Conservation (phyloP, 2,329 filamentous ascomycete species). For the Epichloe festucae region DNA sequence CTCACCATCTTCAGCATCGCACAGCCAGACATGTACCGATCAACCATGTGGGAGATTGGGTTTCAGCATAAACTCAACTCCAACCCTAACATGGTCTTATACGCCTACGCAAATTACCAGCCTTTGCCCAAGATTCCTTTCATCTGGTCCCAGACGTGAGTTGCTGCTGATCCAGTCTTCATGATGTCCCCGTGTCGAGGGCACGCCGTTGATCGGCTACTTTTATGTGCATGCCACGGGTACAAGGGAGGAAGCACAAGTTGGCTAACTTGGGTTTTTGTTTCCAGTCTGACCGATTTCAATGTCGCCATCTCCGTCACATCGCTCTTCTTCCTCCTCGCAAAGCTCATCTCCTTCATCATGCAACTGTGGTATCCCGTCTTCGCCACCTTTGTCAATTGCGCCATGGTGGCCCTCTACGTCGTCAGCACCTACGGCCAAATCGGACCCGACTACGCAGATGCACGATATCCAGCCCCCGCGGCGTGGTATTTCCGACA, state of each 20-base stretch:
- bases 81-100: conserved; percentile 54
- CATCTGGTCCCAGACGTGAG: conserved; percentile 63
- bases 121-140: conserved; percentile 50
- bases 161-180: conserved; percentile 10
- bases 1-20: conserved; percentile 62
- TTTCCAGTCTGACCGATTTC: conserved; percentile 53
- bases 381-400: conserved; percentile 45
- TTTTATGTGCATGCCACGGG: neutral
- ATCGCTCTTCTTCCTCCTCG: conserved; percentile 61
- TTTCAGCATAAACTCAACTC: conserved; percentile 62
- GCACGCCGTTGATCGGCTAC: neutral
- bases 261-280: neutral
- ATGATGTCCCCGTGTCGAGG: neutral
- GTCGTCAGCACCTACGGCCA: conserved; percentile 55
- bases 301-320: conserved; percentile 67
- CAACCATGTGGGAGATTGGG: conserved; percentile 60
- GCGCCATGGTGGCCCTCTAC: conserved; percentile 48
- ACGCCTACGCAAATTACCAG: conserved; percentile 59
- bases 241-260: neutral
- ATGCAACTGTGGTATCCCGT: conserved; percentile 60
- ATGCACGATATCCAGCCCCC: conserved; percentile 46
- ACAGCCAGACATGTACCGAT: conserved; percentile 60
- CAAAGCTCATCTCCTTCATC: conserved; percentile 56
- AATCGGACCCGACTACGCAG: conserved; percentile 59
- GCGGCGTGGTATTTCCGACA: conserved; percentile 65